Percentiles rank a stretch among this genome's conserved stretches.
Evolutionary conservation across 495 filamentous ascomycete genomes (phyloP).

Genomic region (Penicillium soppii): DNA sequence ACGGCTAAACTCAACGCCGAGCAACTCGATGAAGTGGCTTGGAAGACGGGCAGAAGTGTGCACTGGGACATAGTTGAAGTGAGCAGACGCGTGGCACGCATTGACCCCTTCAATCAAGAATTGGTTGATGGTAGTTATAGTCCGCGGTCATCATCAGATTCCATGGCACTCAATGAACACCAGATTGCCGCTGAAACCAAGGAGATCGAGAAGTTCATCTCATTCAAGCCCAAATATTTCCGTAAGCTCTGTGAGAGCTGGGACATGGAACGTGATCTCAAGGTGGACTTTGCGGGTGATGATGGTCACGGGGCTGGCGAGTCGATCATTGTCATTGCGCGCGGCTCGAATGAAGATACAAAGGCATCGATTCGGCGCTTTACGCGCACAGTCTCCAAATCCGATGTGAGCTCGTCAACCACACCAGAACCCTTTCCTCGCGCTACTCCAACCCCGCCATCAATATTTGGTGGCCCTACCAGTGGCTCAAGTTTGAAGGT

Average conservation of each 20-base stretch:
- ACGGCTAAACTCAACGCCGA: constrained; percentile 33
- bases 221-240: constrained; percentile 74
- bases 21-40: constrained; percentile 64
- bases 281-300: constrained; percentile 85
- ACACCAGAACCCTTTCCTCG: background rate
- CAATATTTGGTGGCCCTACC: constrained; percentile 38
- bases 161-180: constrained; percentile 66
- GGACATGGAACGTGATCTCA: constrained; percentile 86
- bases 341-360: constrained; percentile 59
- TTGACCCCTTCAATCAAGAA: constrained; percentile 64
- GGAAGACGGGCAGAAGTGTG: constrained; percentile 73
- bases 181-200: constrained; percentile 72
- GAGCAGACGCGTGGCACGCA: constrained; percentile 66
- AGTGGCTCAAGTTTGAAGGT: constrained; percentile 5
- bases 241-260: constrained; percentile 77
- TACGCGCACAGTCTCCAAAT: constrained; percentile 26
- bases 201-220: constrained; percentile 76
- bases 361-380: constrained; percentile 52
- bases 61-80: constrained; percentile 79
- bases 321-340: constrained; percentile 68
- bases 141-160: constrained; percentile 66
- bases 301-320: constrained; percentile 74
- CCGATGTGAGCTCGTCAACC: constrained; percentile 13
- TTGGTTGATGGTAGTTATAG: constrained; percentile 66
- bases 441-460: constrained; percentile 12